Base-by-base conservation (phyloP, 2,329 filamentous ascomycete genomes). In the Fusarium caatingaense region DNA sequence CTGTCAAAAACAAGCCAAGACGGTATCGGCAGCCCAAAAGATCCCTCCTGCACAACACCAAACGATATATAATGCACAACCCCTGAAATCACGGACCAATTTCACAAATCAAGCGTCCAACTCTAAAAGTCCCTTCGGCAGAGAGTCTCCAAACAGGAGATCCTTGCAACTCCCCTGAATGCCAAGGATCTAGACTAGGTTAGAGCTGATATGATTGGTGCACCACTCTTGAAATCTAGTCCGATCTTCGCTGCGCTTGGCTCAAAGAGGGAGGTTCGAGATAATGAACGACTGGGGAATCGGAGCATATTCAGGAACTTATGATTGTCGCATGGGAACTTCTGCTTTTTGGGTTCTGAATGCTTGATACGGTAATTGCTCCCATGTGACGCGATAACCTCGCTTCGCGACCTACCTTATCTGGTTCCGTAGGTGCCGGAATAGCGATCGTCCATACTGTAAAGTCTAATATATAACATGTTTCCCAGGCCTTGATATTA, bases 221-320 rank as follows among this genome's bases (percentile, higher is more conserved):
- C 5, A 20, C 49, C 28, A 53, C 34, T 51, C 12, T 44, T 20
- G 30, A 21, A 40, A 27, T 51, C 55, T 27, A 61, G 23, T 44
- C 37, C 56, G 59, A 61, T 61, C 45, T 61, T 61, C 56, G 44
- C 13, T 61, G 13, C 59, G 44, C 56, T 60, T 60, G 27, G 21
- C 59, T 61, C 8, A 13, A 60, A 51, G 34, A 44, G 45, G 59
- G 58, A 61, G 59, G 59, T 61, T 60, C 20, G 32, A 44, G 59
- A 61, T 61, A 61, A 40, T 42, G 56, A 20, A 32, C 41, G 32
- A 56, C 32, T 40, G 54, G 34, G 54, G 46, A 56, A 50, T 49
- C 32, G 25, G 34, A 53, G 49, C 49, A 53, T 40, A 21, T 49
- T 15, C 30, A 46, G 59, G 59, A 62, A 62, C 59, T 62, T 62